Evolutionary conservation across 805 yeast species (phyloP), one percentile per base, ranked within the genome.

Genomic region (Zygosaccharomyces rouxii): DNA sequence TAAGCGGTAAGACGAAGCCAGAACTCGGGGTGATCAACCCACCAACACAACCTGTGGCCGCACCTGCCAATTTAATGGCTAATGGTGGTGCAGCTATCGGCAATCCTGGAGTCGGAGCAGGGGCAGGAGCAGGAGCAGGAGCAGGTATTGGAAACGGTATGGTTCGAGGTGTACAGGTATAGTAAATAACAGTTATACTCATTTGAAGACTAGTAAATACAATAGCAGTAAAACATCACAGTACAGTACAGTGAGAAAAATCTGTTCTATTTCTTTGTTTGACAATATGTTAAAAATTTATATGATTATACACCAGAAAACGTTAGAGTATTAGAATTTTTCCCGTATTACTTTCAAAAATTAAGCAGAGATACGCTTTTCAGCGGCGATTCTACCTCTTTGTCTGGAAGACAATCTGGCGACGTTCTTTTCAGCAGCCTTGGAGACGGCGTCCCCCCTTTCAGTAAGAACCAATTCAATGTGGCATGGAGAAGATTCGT

Each of bases 401-500:
- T 89, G 96, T 84, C 96, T 86, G 64, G 90, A 73, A 76, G 84
- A 80, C 74, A 84, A 84, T 80, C 88, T 86, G 67, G 79, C 81
- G 58, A 71, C 73, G 63, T 76, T 65, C 68, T 71, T 75, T 68
- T 87, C 95, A 66, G 76, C 75, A 70, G 98, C 89, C 84, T 92
- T 94, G 71, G 84, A 89, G 74, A 94, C 88, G 70, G 78, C 81
- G 79, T 90, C 98, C 66, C 80, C 94, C 77, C 83, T 87, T 84
- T 94, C 99, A 71, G 97, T 86, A 68, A 94, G 80, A 72, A 89
- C 84, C 72, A 94, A 81, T 83, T 94, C 99, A 75, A 94, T 92
- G 87, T 94, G 99, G 71, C 95, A 90, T 74, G 99, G 99, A 69
- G 90, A 81, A 55, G 98, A 88, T 81, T 89, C 95, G 94, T 89